Evolutionary conservation across 345 rosid species (phyloP).

Genomic region (Cardamine chenopodiifolia): DNA sequence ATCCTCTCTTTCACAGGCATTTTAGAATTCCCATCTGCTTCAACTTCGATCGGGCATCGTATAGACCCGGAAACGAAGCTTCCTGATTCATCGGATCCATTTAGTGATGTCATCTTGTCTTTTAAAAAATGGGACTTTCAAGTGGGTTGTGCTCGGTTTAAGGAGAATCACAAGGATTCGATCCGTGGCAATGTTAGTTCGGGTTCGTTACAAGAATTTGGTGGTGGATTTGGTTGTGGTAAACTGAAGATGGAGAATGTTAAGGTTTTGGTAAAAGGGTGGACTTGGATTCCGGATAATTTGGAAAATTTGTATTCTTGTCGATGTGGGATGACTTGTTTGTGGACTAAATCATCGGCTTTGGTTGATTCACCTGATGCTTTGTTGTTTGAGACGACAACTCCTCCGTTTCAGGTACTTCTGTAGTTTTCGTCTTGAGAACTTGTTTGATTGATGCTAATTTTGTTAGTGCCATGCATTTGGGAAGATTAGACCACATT

Average conservation of each 20-base stretch:
- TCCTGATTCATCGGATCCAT: conserved; percentile 51
- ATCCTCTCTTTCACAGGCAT: conserved; percentile 76
- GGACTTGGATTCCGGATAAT: conserved; percentile 99
- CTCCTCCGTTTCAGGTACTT: conserved; percentile 74
- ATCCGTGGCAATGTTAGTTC: conserved; percentile 50
- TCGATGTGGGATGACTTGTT: conserved; percentile 82
- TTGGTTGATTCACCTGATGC: conserved; percentile 90
- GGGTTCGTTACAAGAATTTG: conserved; percentile 56
- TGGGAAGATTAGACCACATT: background rate
- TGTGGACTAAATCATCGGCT: conserved; percentile 95
- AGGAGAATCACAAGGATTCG: conserved; percentile 45
- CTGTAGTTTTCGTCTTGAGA: background rate
- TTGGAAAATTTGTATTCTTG: conserved; percentile 85
- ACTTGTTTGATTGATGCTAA: conserved; percentile 15
- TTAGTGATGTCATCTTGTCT: conserved; percentile 57
- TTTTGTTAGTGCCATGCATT: background rate
- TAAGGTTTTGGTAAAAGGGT: conserved; percentile 78
- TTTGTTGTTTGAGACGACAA: conserved; percentile 74
- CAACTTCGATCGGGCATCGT: conserved; percentile 41
- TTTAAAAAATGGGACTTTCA: conserved; percentile 75
- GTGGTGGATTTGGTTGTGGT: conserved; percentile 50
- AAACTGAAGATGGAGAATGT: conserved; percentile 66
- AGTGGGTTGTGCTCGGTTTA: conserved; percentile 80
- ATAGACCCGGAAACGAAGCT: conserved; percentile 14
- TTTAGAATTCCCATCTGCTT: conserved; percentile 70